These are phyloP conservation scores for Pouteria campechiana DNA, from an alignment of 179 eudicot species.

Conservation along the genomic window DNA sequence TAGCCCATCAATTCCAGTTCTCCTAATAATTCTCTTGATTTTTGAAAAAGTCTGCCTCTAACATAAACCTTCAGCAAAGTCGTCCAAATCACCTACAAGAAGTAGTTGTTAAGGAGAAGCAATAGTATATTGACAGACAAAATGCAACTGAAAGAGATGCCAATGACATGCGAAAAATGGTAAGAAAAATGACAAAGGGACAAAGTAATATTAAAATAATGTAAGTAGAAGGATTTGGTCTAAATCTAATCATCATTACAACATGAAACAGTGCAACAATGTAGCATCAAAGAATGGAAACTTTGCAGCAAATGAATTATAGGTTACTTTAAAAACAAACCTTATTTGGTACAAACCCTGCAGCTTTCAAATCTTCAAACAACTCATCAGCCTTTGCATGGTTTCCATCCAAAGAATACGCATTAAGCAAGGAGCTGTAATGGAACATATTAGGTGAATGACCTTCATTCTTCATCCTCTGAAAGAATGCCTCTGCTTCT, in stretches of 20 bases:
- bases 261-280: background rate
- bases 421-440: slow-evolving; percentile 84
- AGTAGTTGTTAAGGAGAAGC: slow-evolving; percentile 1
- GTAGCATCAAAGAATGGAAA: no score
- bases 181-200: no score
- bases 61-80: slow-evolving; percentile 81
- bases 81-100: slow-evolving; percentile 74
- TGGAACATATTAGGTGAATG: slow-evolving; percentile 70
- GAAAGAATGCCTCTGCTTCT: slow-evolving; percentile 72
- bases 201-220: no score
- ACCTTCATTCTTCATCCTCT: slow-evolving; percentile 75
- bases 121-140: background rate
- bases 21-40: slow-evolving; percentile 49
- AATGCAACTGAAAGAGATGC: background rate
- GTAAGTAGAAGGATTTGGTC: no score
- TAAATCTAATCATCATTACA: background rate
- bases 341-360: slow-evolving; percentile 73
- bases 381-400: slow-evolving; percentile 63
- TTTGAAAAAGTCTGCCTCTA: slow-evolving; percentile 69
- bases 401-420: slow-evolving; percentile 58
- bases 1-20: slow-evolving; percentile 67
- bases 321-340: slow-evolving; percentile 23
- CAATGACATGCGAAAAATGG: no score
- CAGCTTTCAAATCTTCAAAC: slow-evolving; percentile 59
- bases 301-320: no score